These are phyloP conservation scores for Zoysia japonica DNA, from an alignment of 176 grass and related monocot species.

Conservation along the genomic window DNA sequence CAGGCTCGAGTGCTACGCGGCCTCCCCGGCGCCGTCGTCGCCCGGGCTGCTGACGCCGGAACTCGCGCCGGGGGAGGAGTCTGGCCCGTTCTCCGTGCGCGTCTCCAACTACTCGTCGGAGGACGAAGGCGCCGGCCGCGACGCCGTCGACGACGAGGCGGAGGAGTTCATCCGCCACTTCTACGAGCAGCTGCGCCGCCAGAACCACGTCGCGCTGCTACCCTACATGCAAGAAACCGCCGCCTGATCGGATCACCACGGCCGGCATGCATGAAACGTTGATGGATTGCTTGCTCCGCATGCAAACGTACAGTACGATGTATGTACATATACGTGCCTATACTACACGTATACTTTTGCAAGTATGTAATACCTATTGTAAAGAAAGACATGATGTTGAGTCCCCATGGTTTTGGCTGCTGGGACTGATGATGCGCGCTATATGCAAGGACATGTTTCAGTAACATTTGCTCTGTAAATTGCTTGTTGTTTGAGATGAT, in stretches of 20 bases:
- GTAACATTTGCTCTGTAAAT: background rate
- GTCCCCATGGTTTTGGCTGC: slow-evolving; percentile 39
- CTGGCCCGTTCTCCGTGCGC: slow-evolving; percentile 44
- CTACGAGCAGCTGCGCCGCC: slow-evolving; percentile 83
- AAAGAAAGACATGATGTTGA: background rate
- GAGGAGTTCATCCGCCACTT: slow-evolving; percentile 92
- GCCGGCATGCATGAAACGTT: background rate
- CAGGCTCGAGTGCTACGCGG: slow-evolving; percentile 61
- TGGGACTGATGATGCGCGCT: slow-evolving; percentile 27
- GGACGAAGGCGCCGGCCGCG: slow-evolving; percentile 24
- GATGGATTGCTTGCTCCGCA: slow-evolving; percentile 39
- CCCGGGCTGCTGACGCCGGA: slow-evolving; percentile 33
- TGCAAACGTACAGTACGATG: slow-evolving; percentile 6
- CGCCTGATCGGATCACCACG: background rate
- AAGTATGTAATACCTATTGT: slow-evolving; percentile 24
- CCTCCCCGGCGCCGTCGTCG: slow-evolving; percentile 42
- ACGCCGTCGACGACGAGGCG: slow-evolving; percentile 72
- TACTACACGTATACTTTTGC: background rate
- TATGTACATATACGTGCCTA: background rate
- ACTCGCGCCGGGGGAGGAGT: slow-evolving; percentile 46
- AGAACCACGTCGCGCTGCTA: slow-evolving; percentile 62
- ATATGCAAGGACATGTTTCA: background rate
- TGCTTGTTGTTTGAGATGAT: background rate
- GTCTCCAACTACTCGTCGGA: slow-evolving; percentile 64
- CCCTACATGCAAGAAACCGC: slow-evolving; percentile 47